phyloP scores from a whole-genome alignment of 108 stramenopile species.

The Skeletonema marinoi region DNA sequence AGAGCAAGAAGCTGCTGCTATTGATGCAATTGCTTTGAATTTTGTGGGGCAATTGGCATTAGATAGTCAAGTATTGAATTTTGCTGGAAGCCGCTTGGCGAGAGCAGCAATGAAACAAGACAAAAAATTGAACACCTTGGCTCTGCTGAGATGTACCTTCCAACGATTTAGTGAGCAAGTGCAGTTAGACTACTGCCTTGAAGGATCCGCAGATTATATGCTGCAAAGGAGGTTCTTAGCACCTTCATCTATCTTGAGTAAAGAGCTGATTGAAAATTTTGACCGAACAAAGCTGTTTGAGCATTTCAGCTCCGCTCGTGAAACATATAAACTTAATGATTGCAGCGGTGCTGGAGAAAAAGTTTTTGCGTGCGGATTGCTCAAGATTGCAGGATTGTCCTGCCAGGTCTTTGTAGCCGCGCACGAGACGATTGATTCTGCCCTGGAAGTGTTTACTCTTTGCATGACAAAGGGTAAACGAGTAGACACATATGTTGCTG shows the following conservation, averaged over 20 bases:
- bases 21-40: conserved; percentile 26
- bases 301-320: conserved; percentile 16
- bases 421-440: conserved; percentile 39
- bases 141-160: conserved; percentile 21
- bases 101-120: conserved; percentile 12
- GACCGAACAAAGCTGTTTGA: conserved; percentile 23
- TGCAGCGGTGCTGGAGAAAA: conserved; percentile 22
- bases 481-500: conserved; percentile 29
- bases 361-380: conserved; percentile 13
- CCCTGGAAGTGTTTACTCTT: conserved; percentile 41
- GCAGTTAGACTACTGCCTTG: conserved; percentile 6
- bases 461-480: conserved; percentile 35
- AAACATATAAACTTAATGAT: conserved; percentile 15
- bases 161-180: conserved; percentile 13
- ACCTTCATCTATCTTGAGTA: conserved; percentile 29
- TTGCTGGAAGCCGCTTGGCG: conserved; percentile 20
- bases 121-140: not conserved
- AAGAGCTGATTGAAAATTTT: conserved; percentile 12
- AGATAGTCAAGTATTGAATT: conserved; percentile 31
- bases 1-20: conserved; percentile 32
- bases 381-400: conserved; percentile 34
- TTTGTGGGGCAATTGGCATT: conserved; percentile 24
- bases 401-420: conserved; percentile 42
- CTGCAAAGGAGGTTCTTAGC: conserved; percentile 43
- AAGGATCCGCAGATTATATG: conserved; percentile 15